These are phyloP conservation scores for Aegilops speltoides DNA, from an alignment of 176 grass and related monocot species.

Conservation along the genomic window DNA sequence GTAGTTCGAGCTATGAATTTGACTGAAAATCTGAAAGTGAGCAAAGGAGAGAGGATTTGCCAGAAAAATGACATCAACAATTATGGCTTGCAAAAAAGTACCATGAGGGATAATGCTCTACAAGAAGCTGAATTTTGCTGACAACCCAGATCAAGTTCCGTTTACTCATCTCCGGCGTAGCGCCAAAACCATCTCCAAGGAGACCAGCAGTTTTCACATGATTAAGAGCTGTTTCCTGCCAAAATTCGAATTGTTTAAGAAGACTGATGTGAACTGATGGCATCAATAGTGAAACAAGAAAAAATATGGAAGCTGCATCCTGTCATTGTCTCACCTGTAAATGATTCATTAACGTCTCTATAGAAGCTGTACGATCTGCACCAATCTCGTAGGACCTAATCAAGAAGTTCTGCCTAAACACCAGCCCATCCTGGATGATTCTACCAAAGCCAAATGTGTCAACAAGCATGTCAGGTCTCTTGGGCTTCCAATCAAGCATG, in stretches of 20 bases:
- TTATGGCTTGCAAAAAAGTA: constrained; percentile 37
- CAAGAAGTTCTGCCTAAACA: constrained; percentile 93
- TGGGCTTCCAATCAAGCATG: constrained; percentile 89
- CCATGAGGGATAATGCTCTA: constrained; percentile 91
- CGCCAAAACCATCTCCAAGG: constrained; percentile 90
- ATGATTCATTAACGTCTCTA: constrained; percentile 99
- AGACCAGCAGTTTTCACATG: constrained; percentile 91
- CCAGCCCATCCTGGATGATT: constrained; percentile 84
- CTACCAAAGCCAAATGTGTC: constrained; percentile 87
- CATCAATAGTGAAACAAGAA: neutral
- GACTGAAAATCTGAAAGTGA: neutral
- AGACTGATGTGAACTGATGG: constrained; percentile 14
- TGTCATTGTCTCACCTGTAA: constrained; percentile 65
- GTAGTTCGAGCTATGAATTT: no score
- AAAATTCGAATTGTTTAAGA: constrained; percentile 3
- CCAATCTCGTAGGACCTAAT: constrained; percentile 99
- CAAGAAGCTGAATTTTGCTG: constrained; percentile 96
- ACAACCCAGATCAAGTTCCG: constrained; percentile 98
- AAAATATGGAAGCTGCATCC: neutral
- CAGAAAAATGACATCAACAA: neutral
- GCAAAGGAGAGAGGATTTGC: neutral
- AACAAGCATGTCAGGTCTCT: constrained; percentile 92
- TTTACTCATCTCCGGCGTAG: constrained; percentile 98
- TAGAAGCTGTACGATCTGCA: constrained; percentile 91
- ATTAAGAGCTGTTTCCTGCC: constrained; percentile 97